phyloP scores from a whole-genome alignment of 805 yeast genomes.

The Candida insectalens region DNA sequence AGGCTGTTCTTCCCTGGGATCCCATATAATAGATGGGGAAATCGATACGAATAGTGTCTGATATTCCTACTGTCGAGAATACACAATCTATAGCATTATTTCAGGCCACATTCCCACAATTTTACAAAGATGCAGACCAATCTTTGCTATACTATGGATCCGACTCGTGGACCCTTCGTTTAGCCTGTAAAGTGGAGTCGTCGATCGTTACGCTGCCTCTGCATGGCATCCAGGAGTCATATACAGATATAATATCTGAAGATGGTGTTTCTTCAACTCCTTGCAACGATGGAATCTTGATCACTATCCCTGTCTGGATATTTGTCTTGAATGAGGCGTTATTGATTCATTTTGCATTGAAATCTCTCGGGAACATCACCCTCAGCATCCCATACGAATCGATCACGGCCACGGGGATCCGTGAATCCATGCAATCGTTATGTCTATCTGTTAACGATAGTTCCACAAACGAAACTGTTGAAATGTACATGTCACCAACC shows the following conservation, averaged over 20 bases:
- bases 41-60: constrained; percentile 1
- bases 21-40: too few species aligned
- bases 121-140: constrained; percentile 10
- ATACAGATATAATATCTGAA: neutral
- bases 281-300: neutral
- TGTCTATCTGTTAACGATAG: constrained; percentile 2
- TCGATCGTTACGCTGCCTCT: neutral
- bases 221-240: neutral
- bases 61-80: constrained; percentile 22
- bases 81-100: constrained; percentile 16
- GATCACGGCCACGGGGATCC: constrained; percentile 12
- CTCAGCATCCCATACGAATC: constrained; percentile 16
- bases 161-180: constrained; percentile 10
- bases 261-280: neutral
- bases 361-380: neutral
- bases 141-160: constrained; percentile 13
- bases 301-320: constrained; percentile 10
- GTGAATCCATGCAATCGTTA: too few species aligned
- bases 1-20: too few species aligned
- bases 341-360: constrained; percentile 9
- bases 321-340: constrained; percentile 16
- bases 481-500: too few species aligned
- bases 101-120: constrained; percentile 17
- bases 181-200: neutral
- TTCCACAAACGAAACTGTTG: too few species aligned